Evolutionary conservation across 1,284 basidiomycete genomes (phyloP).

Genomic region (Cerrena zonata): DNA sequence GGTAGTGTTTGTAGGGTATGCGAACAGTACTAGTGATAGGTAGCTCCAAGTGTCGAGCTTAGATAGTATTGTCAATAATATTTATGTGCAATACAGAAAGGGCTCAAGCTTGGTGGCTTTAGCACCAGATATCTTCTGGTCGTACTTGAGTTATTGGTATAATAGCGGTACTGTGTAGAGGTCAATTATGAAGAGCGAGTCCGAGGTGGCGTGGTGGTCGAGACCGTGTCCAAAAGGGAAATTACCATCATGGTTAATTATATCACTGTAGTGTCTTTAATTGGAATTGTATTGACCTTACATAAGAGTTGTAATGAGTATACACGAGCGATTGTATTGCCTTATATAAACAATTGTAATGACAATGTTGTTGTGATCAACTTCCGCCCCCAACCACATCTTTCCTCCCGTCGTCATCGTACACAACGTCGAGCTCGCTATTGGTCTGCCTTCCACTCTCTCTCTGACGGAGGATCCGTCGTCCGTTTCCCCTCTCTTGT

Average conservation of each 20-base stretch:
- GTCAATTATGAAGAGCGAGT: background rate
- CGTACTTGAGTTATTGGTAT: background rate
- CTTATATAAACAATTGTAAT: too few species aligned
- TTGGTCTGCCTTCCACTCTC: background rate
- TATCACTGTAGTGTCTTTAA: too few species aligned
- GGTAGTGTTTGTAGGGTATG: too few species aligned
- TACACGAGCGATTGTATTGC: too few species aligned
- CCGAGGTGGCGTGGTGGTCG: too few species aligned
- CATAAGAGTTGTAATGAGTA: background rate
- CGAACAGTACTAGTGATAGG: too few species aligned
- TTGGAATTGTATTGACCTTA: background rate
- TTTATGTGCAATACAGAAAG: too few species aligned
- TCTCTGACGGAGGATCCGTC: slow-evolving; percentile 40
- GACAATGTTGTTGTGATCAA: background rate
- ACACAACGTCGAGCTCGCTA: background rate
- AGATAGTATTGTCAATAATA: too few species aligned
- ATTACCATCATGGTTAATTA: too few species aligned
- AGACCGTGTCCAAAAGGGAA: too few species aligned
- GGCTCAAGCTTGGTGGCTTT: too few species aligned
- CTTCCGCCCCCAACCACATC: background rate
- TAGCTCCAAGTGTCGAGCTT: too few species aligned
- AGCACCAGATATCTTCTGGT: background rate
- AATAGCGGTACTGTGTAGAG: background rate
- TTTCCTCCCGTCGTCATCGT: background rate
- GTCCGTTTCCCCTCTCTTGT: slow-evolving; percentile 38